phyloP scores from a whole-genome alignment of 73 alveolate genomes.

The Tetrahymena thermophila region DNA sequence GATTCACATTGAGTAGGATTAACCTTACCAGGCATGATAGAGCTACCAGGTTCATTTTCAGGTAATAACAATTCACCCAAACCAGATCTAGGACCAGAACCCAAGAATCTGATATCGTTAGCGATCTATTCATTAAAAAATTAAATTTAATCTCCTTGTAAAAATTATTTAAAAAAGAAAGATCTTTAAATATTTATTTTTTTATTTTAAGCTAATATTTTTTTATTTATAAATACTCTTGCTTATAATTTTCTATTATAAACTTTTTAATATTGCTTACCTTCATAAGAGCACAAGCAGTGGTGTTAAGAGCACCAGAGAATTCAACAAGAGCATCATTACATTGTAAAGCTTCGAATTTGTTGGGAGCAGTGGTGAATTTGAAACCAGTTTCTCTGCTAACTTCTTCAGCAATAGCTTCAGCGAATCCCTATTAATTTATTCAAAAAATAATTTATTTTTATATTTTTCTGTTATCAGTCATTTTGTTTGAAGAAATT shows the following conservation, averaged over 20 bases:
- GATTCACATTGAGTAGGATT: slow-evolving; percentile 99
- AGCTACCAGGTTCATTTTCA: slow-evolving; percentile 98
- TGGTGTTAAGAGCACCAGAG: slow-evolving; percentile 86
- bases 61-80: slow-evolving; percentile 96
- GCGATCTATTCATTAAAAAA: slow-evolving; percentile 57
- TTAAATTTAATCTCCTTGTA: neutral
- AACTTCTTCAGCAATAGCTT: slow-evolving; percentile 73
- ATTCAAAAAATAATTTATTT: neutral
- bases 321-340: slow-evolving; percentile 95
- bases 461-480: no score
- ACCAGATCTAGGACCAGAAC: slow-evolving; percentile 99
- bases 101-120: slow-evolving; percentile 95
- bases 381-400: slow-evolving; percentile 87
- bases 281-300: slow-evolving; percentile 90
- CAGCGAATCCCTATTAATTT: slow-evolving; percentile 28
- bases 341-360: slow-evolving; percentile 91
- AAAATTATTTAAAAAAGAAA: neutral
- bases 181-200: neutral
- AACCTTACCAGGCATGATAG: slow-evolving; percentile 98
- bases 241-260: neutral
- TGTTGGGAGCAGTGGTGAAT: slow-evolving; percentile 82
- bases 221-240: neutral
- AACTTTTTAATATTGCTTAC: neutral
- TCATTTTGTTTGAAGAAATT: neutral
- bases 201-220: neutral